phyloP scores from a whole-genome alignment of 495 filamentous ascomycete species.

The Platismatia glauca region DNA sequence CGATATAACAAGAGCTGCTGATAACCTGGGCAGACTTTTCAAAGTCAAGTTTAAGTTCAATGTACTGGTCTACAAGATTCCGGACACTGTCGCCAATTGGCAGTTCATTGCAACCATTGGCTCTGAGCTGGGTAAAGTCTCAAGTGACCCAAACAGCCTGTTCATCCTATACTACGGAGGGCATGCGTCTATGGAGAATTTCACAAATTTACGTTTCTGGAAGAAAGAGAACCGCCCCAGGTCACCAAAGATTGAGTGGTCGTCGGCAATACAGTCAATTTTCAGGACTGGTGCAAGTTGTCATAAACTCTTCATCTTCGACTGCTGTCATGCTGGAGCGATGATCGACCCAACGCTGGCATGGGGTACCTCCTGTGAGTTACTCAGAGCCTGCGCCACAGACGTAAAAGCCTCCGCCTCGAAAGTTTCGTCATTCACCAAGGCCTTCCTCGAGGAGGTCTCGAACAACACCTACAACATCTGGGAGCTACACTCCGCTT shows the following conservation, averaged over 20 bases:
- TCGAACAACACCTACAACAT: neutral
- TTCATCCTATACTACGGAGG: slow-evolving; percentile 8
- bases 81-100: neutral
- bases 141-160: slow-evolving; percentile 1
- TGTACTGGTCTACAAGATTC: slow-evolving; percentile 5
- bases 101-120: neutral
- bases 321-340: slow-evolving; percentile 1
- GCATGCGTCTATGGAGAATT: neutral
- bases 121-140: neutral
- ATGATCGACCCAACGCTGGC: neutral
- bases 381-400: neutral
- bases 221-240: neutral
- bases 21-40: neutral
- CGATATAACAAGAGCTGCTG: slow-evolving; percentile 7
- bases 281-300: neutral
- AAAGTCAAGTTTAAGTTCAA: neutral
- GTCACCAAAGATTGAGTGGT: neutral
- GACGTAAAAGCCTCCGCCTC: neutral
- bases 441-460: neutral
- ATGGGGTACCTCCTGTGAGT: neutral
- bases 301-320: neutral
- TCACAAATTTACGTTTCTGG: neutral
- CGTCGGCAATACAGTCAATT: neutral
- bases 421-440: neutral
- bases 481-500: neutral